Percentiles rank a stretch among this genome's conserved stretches.
Evolutionary conservation across 148 eudicot species (phyloP).

Genomic region (Polygonum maritimum): DNA sequence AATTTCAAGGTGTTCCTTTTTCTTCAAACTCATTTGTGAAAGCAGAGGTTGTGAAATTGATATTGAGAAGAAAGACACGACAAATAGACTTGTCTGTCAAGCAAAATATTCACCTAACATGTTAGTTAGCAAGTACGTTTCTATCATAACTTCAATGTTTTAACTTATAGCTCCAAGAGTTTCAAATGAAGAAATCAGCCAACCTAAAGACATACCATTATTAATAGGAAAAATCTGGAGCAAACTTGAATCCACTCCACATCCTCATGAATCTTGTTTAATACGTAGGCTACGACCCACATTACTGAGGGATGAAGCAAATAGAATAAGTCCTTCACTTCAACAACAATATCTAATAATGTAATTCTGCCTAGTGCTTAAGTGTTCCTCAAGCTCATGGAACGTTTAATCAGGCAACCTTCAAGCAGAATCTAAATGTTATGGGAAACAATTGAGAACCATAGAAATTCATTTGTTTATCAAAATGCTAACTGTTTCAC

Average conservation of each 20-base stretch:
- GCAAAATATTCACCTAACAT: slow-evolving; percentile 17
- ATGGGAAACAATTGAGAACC: not conserved
- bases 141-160: not conserved
- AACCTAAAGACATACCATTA: slow-evolving; percentile 37
- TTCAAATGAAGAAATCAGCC: not conserved
- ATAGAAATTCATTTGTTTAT: not conserved
- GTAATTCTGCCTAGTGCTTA: not conserved
- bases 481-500: not conserved
- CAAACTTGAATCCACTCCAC: slow-evolving; percentile 55
- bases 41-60: slow-evolving; percentile 81
- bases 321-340: not conserved
- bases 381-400: not conserved
- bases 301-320: slow-evolving; percentile 33
- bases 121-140: slow-evolving; percentile 8
- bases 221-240: slow-evolving; percentile 58
- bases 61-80: slow-evolving; percentile 72
- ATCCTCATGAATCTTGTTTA: slow-evolving; percentile 65
- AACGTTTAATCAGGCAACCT: not conserved
- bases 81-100: slow-evolving; percentile 57
- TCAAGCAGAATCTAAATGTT: not conserved
- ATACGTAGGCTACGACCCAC: slow-evolving; percentile 58
- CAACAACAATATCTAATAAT: not conserved
- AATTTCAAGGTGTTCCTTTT: slow-evolving; percentile 29
- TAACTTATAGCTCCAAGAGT: not conserved
- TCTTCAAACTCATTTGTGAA: slow-evolving; percentile 71